phyloP scores from a whole-genome alignment of 1,284 basidiomycete species.

The Sparassis latifolia region DNA sequence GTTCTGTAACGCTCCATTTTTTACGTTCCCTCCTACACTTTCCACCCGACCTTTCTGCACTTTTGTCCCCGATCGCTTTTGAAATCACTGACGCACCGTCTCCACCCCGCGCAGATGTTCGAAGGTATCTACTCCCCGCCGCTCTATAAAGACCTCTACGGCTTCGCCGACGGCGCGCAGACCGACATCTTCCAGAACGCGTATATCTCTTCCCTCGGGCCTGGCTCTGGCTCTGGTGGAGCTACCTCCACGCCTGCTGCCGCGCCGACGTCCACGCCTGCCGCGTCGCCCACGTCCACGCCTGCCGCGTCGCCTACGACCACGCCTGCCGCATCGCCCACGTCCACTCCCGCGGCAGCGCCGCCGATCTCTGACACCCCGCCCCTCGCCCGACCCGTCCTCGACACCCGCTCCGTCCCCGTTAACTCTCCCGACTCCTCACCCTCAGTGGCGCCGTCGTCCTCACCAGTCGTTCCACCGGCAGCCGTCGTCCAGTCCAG shows the following conservation, averaged over 20 bases:
- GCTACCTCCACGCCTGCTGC: background rate
- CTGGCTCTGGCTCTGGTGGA: background rate
- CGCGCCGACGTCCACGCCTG: background rate
- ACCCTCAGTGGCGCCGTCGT: background rate
- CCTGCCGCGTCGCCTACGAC: background rate
- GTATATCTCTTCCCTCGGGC: constrained; percentile 7
- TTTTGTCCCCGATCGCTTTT: background rate
- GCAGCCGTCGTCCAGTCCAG: background rate
- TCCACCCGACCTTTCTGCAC: background rate
- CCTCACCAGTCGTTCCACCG: background rate
- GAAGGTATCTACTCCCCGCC: constrained; percentile 48
- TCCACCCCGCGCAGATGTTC: constrained; percentile 35
- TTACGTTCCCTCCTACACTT: background rate
- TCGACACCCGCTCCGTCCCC: background rate
- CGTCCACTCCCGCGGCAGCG: too few relatives aligned
- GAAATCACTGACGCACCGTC: background rate
- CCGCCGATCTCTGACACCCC: background rate
- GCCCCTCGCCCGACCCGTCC: background rate
- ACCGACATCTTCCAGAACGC: constrained; percentile 53
- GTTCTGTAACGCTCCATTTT: background rate
- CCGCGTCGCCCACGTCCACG: background rate
- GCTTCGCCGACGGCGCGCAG: constrained; percentile 55
- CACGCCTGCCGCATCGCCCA: background rate
- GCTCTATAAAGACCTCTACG: constrained; percentile 50
- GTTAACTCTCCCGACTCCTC: background rate